These are phyloP conservation scores for Metschnikowia baotianmanensis DNA, from an alignment of 805 yeast genomes.

Conservation along the genomic window DNA sequence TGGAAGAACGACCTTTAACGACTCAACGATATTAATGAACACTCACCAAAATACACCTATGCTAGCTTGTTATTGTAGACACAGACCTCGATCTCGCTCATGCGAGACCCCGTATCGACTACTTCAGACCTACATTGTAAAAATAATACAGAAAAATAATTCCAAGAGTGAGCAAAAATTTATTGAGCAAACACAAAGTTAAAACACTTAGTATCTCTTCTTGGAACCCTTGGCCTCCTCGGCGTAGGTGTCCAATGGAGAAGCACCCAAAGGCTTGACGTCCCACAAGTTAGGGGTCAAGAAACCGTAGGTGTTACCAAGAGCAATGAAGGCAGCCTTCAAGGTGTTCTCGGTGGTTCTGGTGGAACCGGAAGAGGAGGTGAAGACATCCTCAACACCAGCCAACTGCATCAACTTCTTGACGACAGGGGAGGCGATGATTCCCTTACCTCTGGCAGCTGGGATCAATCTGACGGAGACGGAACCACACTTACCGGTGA, in stretches of 20 bases:
- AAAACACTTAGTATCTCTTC: conserved; percentile 63
- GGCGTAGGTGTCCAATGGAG: conserved; percentile 94
- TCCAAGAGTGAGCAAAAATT: not conserved
- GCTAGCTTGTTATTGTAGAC: too few species aligned
- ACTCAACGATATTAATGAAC: too few species aligned
- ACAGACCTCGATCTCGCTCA: too few species aligned
- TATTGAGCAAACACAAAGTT: conserved; percentile 5
- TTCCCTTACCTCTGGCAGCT: conserved; percentile 99
- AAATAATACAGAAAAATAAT: too few species aligned
- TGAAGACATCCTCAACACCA: conserved; percentile 99
- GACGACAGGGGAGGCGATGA: conserved; percentile 99
- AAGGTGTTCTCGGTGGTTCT: conserved; percentile 99
- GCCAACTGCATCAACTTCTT: conserved; percentile 98
- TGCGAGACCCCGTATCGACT: too few species aligned
- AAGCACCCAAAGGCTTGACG: conserved; percentile 75
- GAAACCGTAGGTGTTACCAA: conserved; percentile 99
- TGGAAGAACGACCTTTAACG: too few species aligned
- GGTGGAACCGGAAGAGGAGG: conserved; percentile 98
- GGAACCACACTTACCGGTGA: conserved; percentile 99
- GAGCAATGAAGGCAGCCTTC: conserved; percentile 99
- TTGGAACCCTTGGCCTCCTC: conserved; percentile 66
- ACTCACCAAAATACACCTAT: too few species aligned
- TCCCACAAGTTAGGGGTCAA: conserved; percentile 99
- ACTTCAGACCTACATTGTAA: too few species aligned
- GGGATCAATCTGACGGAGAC: conserved; percentile 98